Evolutionary conservation across 2,329 filamentous ascomycete species (phyloP).

Genomic region (Zalaria sp.): DNA sequence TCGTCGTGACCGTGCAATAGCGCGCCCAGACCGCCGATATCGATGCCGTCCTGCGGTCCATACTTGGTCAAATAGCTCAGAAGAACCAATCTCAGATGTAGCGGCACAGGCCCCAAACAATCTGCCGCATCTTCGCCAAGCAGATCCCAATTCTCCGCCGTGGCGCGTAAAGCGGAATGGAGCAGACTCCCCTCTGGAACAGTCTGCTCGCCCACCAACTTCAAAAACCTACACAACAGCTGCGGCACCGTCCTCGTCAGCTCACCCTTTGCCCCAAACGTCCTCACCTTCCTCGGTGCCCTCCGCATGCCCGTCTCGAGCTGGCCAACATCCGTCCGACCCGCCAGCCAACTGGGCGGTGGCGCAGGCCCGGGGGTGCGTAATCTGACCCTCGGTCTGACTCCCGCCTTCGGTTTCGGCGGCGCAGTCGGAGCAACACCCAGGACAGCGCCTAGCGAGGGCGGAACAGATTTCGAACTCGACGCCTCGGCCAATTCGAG

Average conservation of each 20-base stretch:
- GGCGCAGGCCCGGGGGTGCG: slow-evolving; percentile 29
- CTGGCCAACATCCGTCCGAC: slow-evolving; percentile 9
- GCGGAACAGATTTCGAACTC: slow-evolving; percentile 29
- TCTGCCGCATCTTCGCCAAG: slow-evolving; percentile 43
- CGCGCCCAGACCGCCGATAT: slow-evolving; percentile 32
- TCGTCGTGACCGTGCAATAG: slow-evolving; percentile 35
- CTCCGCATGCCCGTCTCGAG: not conserved
- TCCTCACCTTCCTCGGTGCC: not conserved
- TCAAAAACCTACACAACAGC: slow-evolving; percentile 12
- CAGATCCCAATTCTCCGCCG: slow-evolving; percentile 42
- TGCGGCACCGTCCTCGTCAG: slow-evolving; percentile 12
- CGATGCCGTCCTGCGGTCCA: slow-evolving; percentile 25
- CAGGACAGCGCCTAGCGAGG: slow-evolving; percentile 27
- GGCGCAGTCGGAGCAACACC: slow-evolving; percentile 30
- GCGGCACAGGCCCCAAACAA: slow-evolving; percentile 37
- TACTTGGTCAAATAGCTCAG: slow-evolving; percentile 43
- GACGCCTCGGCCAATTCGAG: slow-evolving; percentile 27
- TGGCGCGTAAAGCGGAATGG: slow-evolving; percentile 36
- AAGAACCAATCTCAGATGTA: slow-evolving; percentile 35
- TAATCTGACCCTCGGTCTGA: slow-evolving; percentile 17
- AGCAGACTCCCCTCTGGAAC: slow-evolving; percentile 26
- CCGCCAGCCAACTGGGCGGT: slow-evolving; percentile 29
- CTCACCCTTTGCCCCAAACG: slow-evolving; percentile 6
- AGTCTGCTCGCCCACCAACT: slow-evolving; percentile 7
- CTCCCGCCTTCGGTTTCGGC: slow-evolving; percentile 28